A percentile compares a stretch with the other conserved stretches of the same genome.
These are phyloP conservation scores for Houttuynia cordata DNA, from an alignment of 164 flowering plant species.

Conservation along the genomic window DNA sequence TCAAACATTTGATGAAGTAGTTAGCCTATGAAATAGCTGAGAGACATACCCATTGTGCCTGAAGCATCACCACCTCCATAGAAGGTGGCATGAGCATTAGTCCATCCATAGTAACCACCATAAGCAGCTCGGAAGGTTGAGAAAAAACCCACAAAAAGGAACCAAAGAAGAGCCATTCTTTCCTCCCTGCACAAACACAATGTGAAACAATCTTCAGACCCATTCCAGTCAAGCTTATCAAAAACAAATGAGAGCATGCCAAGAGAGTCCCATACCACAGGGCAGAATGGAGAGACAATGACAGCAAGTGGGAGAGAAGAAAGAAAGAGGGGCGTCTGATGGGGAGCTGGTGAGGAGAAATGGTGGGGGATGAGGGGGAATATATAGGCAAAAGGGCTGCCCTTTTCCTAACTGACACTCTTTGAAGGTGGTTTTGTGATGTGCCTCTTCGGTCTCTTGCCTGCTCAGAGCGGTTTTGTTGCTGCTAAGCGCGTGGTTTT, in stretches of 20 bases:
- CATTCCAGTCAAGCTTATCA: no score
- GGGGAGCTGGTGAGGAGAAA: background rate
- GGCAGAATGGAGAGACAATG: background rate
- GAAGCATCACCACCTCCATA: constrained; percentile 51
- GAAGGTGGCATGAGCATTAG: constrained; percentile 35
- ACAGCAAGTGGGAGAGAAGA: background rate
- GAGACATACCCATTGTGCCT: constrained; percentile 37
- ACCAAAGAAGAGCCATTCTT: background rate
- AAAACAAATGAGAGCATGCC: background rate
- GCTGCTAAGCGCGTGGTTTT: no score
- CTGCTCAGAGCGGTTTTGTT: no score
- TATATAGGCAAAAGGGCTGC: background rate
- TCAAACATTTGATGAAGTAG: background rate
- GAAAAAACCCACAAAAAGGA: background rate
- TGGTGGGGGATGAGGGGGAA: background rate
- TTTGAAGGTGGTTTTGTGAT: background rate
- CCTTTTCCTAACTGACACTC: background rate
- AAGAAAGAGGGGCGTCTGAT: background rate
- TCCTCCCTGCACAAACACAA: background rate
- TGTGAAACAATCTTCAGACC: background rate
- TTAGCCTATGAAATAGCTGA: no score
- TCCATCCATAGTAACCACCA: constrained; percentile 28
- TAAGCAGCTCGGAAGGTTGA: constrained; percentile 1
- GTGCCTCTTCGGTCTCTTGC: background rate
- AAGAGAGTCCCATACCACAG: background rate